Conservation (phyloP, 768 basidiomycete species). For the Lactarius sp. region DNA sequence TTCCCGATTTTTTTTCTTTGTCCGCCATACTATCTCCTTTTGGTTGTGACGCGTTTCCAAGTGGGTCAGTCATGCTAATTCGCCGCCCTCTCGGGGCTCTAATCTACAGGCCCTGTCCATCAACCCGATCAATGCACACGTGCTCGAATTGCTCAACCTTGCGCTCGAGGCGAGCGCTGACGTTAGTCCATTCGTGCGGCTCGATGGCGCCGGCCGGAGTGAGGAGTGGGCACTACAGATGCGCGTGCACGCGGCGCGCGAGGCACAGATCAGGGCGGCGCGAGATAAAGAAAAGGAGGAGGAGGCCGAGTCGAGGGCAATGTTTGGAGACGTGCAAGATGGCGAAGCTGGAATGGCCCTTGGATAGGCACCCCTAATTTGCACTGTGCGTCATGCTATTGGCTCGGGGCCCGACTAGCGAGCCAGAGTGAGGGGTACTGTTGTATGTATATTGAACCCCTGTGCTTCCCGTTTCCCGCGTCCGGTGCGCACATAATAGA, state of each 20-base stretch:
- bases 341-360: conserved; percentile 14
- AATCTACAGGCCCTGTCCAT: conserved; percentile 61
- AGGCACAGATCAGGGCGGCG: conserved; percentile 9
- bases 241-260: conserved; percentile 19
- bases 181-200: conserved; percentile 11
- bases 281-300: conserved; percentile 12
- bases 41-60: background rate
- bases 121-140: conserved; percentile 77
- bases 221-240: conserved; percentile 23
- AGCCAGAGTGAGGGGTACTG: background rate
- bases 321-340: conserved; percentile 17
- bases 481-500: too few species aligned
- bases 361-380: background rate
- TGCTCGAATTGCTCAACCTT: conserved; percentile 75
- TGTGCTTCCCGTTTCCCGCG: too few species aligned
- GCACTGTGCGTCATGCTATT: background rate
- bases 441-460: background rate
- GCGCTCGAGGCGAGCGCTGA: conserved; percentile 51
- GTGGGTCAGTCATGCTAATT: conserved; percentile 14
- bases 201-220: conserved; percentile 1
- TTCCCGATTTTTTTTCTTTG: background rate
- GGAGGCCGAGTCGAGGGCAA: background rate
- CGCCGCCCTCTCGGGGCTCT: background rate
- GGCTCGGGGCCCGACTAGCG: background rate
- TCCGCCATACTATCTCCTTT: background rate